Base-by-base conservation (phyloP, 73 alveolate species). In the Paramecium bursaria region DNA sequence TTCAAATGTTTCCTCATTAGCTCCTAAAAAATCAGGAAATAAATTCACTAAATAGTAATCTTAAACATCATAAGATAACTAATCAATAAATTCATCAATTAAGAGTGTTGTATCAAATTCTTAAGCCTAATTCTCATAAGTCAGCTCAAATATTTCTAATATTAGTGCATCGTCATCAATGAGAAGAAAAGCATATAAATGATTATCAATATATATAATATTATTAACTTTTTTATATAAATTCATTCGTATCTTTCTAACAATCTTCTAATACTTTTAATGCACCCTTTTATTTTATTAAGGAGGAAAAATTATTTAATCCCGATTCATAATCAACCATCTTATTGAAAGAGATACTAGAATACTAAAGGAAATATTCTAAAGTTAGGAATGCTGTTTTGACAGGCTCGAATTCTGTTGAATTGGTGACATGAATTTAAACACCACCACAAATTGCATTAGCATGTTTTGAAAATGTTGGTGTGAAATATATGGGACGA, bases 241-340 rank as follows among this genome's bases (percentile, higher is more conserved):
- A 39, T 39, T 39, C 49, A 39, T 39, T 39, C 5, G 49, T 39
- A 39, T 39, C 49, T 39, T 7, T 39, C 11, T 5, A 7, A 39
- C 49, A 39, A 39, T 5, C 5, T 7, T 39, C 49, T 39, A 39
- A 39, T 39, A 39, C 5, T 39, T 39, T 39, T 39, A 7, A 39
- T 11, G 49, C 5, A 7, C 49, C 49, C 11, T 39, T 11, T 39
- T 11, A 7, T 39, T 39, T 39, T 39, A 39, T 7, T 39, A 5
- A 7, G 5, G 5, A 5, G 11, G 11, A 5, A 39, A 39, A 39
- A 39, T 39, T 39, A 7, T 39, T 39, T 39, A 39, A 39, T 39
- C 80, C 82, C 6, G 48, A 39, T 67, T 67, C 82, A 67, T 67
- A 67, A 1, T 67, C 82, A 15, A 67, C 44, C 82, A 67, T 67